Conservation (phyloP, 768 basidiomycete genomes). For the Boletus speciosus region DNA sequence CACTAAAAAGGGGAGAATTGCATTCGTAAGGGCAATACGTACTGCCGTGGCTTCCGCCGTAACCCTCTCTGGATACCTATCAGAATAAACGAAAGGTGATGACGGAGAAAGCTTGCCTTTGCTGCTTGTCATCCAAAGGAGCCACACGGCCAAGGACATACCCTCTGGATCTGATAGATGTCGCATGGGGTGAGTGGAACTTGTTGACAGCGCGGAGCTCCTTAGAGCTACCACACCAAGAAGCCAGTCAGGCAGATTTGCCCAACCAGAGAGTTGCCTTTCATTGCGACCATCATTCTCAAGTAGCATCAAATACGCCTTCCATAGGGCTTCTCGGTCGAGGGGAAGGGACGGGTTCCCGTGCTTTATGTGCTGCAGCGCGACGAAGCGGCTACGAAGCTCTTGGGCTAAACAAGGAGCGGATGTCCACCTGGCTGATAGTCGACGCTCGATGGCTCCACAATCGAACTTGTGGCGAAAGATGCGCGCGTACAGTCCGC, state of each 20-base stretch:
- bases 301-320: constrained; percentile 49
- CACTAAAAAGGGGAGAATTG: constrained; percentile 40
- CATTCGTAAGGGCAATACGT: constrained; percentile 27
- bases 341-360: constrained; percentile 9
- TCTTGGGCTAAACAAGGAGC: constrained; percentile 40
- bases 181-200: constrained; percentile 9
- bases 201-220: constrained; percentile 1
- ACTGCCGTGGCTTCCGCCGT: constrained; percentile 27
- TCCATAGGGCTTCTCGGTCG: constrained; percentile 49
- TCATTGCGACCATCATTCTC: constrained; percentile 51
- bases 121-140: constrained; percentile 45
- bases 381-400: constrained; percentile 40
- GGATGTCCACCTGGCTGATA: constrained; percentile 36
- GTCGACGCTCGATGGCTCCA: constrained; percentile 38
- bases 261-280: constrained; percentile 42
- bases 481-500: constrained; percentile 40
- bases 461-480: constrained; percentile 46
- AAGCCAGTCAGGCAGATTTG: constrained; percentile 31
- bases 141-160: constrained; percentile 41
- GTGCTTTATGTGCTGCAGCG: constrained; percentile 41
- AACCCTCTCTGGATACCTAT: constrained; percentile 32
- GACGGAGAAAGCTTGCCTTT: constrained; percentile 30
- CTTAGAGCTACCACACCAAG: constrained; percentile 14
- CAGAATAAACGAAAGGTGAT: constrained; percentile 5
- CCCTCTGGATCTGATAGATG: constrained; percentile 32